Percentiles rank a stretch among this genome's conserved stretches.
These are phyloP conservation scores for Hippophae rhamnoides DNA, from an alignment of 306 rosid species.

Conservation along the genomic window DNA sequence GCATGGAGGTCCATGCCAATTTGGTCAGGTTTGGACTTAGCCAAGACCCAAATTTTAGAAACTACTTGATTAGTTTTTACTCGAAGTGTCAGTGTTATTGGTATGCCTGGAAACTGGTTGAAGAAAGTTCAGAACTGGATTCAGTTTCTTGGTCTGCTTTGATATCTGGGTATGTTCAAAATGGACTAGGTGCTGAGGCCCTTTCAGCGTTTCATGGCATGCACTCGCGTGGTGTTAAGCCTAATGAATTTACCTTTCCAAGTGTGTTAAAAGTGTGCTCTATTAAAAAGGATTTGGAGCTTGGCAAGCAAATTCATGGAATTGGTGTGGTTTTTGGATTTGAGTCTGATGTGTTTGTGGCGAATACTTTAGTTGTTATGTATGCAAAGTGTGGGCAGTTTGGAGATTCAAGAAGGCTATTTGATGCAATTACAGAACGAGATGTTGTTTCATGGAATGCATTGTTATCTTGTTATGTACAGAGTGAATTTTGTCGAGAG, in stretches of 20 bases:
- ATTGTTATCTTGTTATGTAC: conserved; percentile 66
- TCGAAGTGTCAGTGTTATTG: conserved; percentile 37
- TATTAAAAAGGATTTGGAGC: conserved; percentile 33
- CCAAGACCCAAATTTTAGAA: conserved; percentile 31
- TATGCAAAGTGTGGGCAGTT: conserved; percentile 65
- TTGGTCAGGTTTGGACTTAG: conserved; percentile 53
- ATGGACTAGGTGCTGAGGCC: conserved; percentile 55
- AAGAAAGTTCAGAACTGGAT: conserved; percentile 48
- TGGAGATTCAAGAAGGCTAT: conserved; percentile 52
- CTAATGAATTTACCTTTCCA: conserved; percentile 65
- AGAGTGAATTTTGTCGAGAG: conserved; percentile 36
- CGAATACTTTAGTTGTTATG: conserved; percentile 73
- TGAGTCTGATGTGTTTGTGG: conserved; percentile 66
- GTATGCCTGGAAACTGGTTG: conserved; percentile 54
- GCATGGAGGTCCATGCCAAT: conserved; percentile 61
- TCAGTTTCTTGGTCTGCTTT: conserved; percentile 73
- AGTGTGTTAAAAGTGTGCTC: conserved; percentile 77
- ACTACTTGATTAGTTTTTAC: conserved; percentile 37
- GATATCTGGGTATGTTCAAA: conserved; percentile 69
- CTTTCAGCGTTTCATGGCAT: conserved; percentile 45
- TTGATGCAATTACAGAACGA: conserved; percentile 35
- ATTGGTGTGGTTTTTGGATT: conserved; percentile 52
- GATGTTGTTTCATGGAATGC: conserved; percentile 78
- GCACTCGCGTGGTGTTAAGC: conserved; percentile 43
- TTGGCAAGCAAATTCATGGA: conserved; percentile 63